Evolutionary conservation across 257 asterid genomes (phyloP).

Genomic region (Nicotiana tomentosiformis): DNA sequence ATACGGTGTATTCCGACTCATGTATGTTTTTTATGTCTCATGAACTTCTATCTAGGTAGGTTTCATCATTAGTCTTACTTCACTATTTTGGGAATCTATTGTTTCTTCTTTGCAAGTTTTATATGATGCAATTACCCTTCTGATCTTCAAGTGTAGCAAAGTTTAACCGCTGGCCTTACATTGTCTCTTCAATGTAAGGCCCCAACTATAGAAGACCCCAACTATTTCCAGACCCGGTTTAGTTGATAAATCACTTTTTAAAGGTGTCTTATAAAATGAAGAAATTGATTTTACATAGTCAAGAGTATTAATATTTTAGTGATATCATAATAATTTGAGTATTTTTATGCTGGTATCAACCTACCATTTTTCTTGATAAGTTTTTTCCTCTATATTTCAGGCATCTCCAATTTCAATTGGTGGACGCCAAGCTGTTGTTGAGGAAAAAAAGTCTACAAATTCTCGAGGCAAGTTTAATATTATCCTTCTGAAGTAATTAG

Average conservation of each 20-base stretch:
- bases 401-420: conserved; percentile 77
- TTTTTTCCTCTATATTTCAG: conserved; percentile 28
- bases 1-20: background rate
- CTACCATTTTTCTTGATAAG: background rate
- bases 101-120: background rate
- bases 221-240: background rate
- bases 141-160: background rate
- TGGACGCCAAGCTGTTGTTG: conserved; percentile 60
- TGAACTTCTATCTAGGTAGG: background rate
- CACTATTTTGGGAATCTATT: background rate
- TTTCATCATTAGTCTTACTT: background rate
- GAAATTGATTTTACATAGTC: background rate
- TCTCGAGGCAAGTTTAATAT: conserved; percentile 57
- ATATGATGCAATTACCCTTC: background rate
- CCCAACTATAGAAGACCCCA: no score
- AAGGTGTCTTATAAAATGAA: background rate
- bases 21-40: background rate
- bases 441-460: conserved; percentile 84
- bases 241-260: background rate
- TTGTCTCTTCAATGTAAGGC: background rate
- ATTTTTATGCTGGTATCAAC: background rate
- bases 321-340: background rate
- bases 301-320: background rate
- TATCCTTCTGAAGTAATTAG: background rate
- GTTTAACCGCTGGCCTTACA: background rate